Evolutionary conservation across 1,284 basidiomycete genomes (phyloP).

Genomic region (Boletus sp.): DNA sequence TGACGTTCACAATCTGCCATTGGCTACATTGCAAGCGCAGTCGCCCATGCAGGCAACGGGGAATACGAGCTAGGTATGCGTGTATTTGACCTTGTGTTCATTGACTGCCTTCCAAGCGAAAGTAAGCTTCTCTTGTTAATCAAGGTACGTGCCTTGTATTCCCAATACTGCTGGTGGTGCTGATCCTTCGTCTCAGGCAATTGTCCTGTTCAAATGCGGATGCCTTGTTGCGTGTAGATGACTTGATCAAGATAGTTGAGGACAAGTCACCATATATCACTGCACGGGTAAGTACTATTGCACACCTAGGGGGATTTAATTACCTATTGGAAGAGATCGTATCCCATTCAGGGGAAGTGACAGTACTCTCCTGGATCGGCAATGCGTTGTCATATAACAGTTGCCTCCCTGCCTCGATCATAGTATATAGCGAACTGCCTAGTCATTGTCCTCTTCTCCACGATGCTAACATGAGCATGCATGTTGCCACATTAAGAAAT

Average conservation of each 20-base stretch:
- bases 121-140: constrained; percentile 11
- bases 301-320: no score
- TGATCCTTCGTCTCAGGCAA: neutral
- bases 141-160: constrained; percentile 11
- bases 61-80: neutral
- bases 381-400: no score
- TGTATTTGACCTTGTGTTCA: constrained; percentile 12
- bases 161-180: no score
- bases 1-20: neutral
- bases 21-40: constrained; percentile 6
- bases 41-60: neutral
- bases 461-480: no score
- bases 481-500: no score
- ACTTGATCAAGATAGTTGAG: neutral
- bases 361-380: no score
- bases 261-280: neutral
- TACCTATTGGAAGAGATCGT: no score
- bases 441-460: no score
- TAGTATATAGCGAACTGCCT: no score
- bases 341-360: no score
- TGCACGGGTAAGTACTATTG: neutral
- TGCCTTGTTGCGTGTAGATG: neutral
- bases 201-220: constrained; percentile 8
- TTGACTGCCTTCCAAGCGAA: neutral
- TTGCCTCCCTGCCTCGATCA: no score